Percentiles rank a stretch among this genome's conserved stretches.
Evolutionary conservation across 2,329 filamentous ascomycete genomes (phyloP).

Genomic region (Hypoxylon sp.): DNA sequence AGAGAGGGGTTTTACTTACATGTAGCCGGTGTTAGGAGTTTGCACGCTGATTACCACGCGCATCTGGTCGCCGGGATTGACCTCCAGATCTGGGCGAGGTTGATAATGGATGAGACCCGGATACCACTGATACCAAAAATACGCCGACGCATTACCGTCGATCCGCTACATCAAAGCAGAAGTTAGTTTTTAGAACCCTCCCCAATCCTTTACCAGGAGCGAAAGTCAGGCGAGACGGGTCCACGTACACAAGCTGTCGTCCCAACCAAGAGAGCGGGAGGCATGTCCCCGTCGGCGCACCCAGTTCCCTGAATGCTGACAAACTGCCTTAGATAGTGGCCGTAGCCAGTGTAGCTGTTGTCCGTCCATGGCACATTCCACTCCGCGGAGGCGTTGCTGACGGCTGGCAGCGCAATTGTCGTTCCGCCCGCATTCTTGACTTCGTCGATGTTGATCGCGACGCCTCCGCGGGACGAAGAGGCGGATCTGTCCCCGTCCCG

Average conservation of each 20-base stretch:
- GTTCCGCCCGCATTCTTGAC: neutral
- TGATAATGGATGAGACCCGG: slow-evolving; percentile 4
- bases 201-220: neutral
- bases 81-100: neutral
- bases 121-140: slow-evolving; percentile 28
- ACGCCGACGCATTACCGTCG: slow-evolving; percentile 1
- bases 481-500: slow-evolving; percentile 6
- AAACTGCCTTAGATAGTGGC: slow-evolving; percentile 22
- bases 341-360: neutral
- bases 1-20: slow-evolving; percentile 15
- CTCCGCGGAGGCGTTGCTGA: slow-evolving; percentile 23
- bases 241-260: slow-evolving; percentile 17
- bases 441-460: slow-evolving; percentile 15
- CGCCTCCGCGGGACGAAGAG: slow-evolving; percentile 20
- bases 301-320: slow-evolving; percentile 19
- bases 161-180: slow-evolving; percentile 8
- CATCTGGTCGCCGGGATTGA: slow-evolving; percentile 21
- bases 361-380: slow-evolving; percentile 36
- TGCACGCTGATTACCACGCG: slow-evolving; percentile 12
- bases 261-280: slow-evolving; percentile 21
- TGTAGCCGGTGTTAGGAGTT: slow-evolving; percentile 24
- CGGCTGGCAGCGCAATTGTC: slow-evolving; percentile 6
- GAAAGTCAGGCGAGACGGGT: neutral
- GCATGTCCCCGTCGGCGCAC: slow-evolving; percentile 8
- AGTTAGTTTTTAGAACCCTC: neutral